A percentile compares a stretch with the other conserved stretches of the same genome.
phyloP scores from a whole-genome alignment of 1,139 yeast species.

The Sugiyamaella neomexicana region DNA sequence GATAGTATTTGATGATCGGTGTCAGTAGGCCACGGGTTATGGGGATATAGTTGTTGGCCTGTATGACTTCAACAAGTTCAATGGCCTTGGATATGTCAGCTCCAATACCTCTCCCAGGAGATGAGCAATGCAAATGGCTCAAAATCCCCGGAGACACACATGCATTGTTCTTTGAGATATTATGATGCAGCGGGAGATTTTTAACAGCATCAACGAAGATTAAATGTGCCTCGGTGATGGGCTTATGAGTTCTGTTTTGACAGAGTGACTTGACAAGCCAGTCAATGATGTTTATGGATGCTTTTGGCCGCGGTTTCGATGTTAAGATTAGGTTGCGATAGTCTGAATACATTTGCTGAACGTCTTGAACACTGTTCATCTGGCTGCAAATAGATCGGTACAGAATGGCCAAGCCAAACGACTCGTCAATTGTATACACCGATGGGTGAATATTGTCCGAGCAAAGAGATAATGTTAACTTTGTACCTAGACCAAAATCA shows the following conservation, averaged over 20 bases:
- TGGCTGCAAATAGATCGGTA: slow-evolving; percentile 17
- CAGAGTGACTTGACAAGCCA: slow-evolving; percentile 31
- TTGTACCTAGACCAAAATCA: neutral
- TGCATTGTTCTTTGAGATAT: neutral
- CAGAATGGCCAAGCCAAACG: slow-evolving; percentile 10
- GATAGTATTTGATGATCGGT: slow-evolving; percentile 28
- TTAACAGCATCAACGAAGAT: slow-evolving; percentile 29
- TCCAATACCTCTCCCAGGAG: slow-evolving; percentile 9
- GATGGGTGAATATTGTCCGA: slow-evolving; percentile 12
- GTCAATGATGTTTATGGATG: slow-evolving; percentile 28
- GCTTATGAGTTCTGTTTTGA: slow-evolving; percentile 21
- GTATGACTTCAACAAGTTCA: slow-evolving; percentile 24
- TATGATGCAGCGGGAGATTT: slow-evolving; percentile 21
- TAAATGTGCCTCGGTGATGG: slow-evolving; percentile 29
- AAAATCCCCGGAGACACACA: neutral
- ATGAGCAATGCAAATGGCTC: slow-evolving; percentile 8
- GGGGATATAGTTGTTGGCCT: slow-evolving; percentile 20
- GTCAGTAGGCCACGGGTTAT: slow-evolving; percentile 21
- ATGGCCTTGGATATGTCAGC: slow-evolving; percentile 26
- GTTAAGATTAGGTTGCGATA: slow-evolving; percentile 20
- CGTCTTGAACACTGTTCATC: slow-evolving; percentile 11
- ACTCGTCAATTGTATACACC: slow-evolving; percentile 7
- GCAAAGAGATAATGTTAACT: neutral
- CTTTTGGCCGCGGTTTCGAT: neutral
- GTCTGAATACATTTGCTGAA: slow-evolving; percentile 24